These are phyloP conservation scores for Sugiyamaella sp. DNA, from an alignment of 1,139 yeast genomes.

Conservation along the genomic window DNA sequence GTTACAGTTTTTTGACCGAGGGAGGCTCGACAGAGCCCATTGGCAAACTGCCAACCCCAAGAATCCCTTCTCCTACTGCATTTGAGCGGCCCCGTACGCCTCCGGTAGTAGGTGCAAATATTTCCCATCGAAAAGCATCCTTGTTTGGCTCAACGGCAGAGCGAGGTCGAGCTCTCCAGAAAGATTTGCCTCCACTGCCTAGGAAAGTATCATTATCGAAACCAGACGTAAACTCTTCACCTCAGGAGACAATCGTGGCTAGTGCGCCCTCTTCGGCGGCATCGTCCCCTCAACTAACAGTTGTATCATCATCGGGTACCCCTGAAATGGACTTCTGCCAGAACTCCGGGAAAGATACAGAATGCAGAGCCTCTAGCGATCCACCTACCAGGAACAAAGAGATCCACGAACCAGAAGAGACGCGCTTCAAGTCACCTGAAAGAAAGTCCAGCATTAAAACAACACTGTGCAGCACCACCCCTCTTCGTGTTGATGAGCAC, in stretches of 20 bases:
- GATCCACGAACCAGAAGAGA: background rate
- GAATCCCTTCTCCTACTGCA: background rate
- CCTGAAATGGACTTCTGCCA: background rate
- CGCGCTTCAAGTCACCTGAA: background rate
- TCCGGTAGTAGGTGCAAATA: constrained; percentile 6
- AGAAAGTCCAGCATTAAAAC: background rate
- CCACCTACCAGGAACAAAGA: background rate
- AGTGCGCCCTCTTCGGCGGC: background rate
- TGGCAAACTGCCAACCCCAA: constrained; percentile 3
- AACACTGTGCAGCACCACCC: background rate
- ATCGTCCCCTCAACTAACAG: background rate
- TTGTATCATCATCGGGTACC: background rate
- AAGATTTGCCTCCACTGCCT: constrained; percentile 17
- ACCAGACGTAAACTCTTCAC: background rate
- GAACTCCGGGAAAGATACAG: background rate
- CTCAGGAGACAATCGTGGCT: background rate
- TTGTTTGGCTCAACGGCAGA: constrained; percentile 1
- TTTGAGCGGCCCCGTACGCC: background rate
- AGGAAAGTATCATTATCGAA: background rate
- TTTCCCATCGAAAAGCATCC: constrained; percentile 11
- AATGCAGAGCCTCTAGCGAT: background rate
- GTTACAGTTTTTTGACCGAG: constrained; percentile 15
- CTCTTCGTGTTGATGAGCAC: background rate
- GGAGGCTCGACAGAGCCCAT: background rate
- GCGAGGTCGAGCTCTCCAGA: constrained; percentile 4